A percentile compares a stretch with the other conserved stretches of the same genome.
phyloP scores from a whole-genome alignment of 2,329 filamentous ascomycete species.

The Ascochyta koolunga region DNA sequence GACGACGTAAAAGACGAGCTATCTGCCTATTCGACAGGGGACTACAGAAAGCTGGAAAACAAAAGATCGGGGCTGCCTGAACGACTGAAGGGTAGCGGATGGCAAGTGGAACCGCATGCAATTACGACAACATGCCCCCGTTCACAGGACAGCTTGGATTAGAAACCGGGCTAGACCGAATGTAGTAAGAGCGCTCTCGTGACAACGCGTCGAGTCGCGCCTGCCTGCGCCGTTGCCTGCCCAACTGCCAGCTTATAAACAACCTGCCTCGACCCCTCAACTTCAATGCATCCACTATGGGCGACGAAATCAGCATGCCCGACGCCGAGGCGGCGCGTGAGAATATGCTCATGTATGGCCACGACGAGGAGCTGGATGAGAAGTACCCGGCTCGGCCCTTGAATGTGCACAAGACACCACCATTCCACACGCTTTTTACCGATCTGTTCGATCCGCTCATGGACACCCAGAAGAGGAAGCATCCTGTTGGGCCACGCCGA shows the following conservation, averaged over 20 bases:
- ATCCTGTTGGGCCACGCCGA: conserved; percentile 60
- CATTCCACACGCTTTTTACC: conserved; percentile 79
- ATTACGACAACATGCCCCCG: conserved; percentile 13
- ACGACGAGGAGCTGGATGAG: conserved; percentile 55
- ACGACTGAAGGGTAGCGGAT: conserved; percentile 4
- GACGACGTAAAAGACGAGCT: neutral
- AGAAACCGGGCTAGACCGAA: conserved; percentile 14
- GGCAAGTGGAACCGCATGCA: conserved; percentile 12
- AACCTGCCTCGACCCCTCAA: neutral
- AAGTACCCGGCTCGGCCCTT: conserved; percentile 77
- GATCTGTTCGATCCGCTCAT: conserved; percentile 80
- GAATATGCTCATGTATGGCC: conserved; percentile 57
- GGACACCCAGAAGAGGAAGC: conserved; percentile 76
- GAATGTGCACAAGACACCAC: conserved; percentile 79
- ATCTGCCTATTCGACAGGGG: neutral
- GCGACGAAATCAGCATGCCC: conserved; percentile 43
- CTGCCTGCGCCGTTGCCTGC: conserved; percentile 19
- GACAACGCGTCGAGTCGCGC: conserved; percentile 20
- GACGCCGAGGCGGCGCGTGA: conserved; percentile 54
- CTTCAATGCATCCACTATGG: conserved; percentile 34
- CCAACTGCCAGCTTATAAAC: conserved; percentile 6
- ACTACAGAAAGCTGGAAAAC: neutral
- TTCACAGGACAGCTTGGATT: neutral
- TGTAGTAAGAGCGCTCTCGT: conserved; percentile 11
- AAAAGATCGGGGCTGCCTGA: conserved; percentile 2